Evolutionary conservation across 805 yeast genomes (phyloP).

Genomic region (Cyberlindnera saturnus): DNA sequence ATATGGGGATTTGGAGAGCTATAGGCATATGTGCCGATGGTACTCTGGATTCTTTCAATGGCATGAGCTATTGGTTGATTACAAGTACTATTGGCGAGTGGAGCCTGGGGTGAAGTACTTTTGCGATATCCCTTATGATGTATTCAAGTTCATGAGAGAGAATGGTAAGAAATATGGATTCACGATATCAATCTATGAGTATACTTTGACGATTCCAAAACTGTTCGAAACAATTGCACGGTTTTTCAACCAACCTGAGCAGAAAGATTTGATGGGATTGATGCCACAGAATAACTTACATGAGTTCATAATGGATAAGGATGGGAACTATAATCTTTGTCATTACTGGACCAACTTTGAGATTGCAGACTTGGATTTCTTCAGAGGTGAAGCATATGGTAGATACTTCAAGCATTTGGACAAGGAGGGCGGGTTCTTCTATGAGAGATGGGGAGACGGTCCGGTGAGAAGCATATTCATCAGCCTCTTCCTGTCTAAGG

Average conservation of each 20-base stretch:
- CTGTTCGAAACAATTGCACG: conserved; percentile 32
- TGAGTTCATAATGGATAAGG: conserved; percentile 62
- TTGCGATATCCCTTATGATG: conserved; percentile 60
- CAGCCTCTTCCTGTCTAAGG: conserved; percentile 58
- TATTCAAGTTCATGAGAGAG: conserved; percentile 54
- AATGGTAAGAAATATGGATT: conserved; percentile 69
- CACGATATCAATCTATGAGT: conserved; percentile 72
- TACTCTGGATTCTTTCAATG: conserved; percentile 81
- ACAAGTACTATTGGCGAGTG: conserved; percentile 90
- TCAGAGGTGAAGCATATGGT: conserved; percentile 63
- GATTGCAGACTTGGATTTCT: conserved; percentile 70
- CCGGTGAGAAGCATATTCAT: conserved; percentile 83
- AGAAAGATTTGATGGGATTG: conserved; percentile 4
- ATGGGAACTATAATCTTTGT: conserved; percentile 72
- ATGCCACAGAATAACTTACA: conserved; percentile 56
- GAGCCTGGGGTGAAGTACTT: conserved; percentile 73
- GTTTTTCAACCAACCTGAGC: conserved; percentile 4
- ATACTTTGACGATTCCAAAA: conserved; percentile 45
- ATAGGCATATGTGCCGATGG: conserved; percentile 88
- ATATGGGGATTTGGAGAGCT: conserved; percentile 70
- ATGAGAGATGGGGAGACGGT: conserved; percentile 92
- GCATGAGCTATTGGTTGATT: conserved; percentile 57
- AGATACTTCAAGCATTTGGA: conserved; percentile 70
- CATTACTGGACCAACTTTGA: conserved; percentile 94
- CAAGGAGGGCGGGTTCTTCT: conserved; percentile 75